A percentile compares a stretch with the other conserved stretches of the same genome.
phyloP scores from a whole-genome alignment of 2,329 filamentous ascomycete genomes.

The Talaromyces sp. region DNA sequence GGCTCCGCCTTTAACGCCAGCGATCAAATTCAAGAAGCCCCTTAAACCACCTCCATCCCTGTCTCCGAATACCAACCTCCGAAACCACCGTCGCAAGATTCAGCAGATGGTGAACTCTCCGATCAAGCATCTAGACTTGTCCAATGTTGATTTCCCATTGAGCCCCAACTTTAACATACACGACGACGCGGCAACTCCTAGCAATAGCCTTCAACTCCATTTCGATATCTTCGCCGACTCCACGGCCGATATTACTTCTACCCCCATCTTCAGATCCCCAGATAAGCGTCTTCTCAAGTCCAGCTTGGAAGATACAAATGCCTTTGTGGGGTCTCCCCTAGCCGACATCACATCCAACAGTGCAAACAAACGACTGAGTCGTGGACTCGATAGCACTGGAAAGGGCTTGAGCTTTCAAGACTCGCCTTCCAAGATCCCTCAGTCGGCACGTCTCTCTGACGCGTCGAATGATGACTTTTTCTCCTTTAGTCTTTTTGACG shows the following conservation, averaged over 20 bases:
- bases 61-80: constrained; percentile 88
- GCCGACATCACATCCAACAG: constrained; percentile 38
- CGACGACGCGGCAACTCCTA: constrained; percentile 39
- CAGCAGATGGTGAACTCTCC: constrained; percentile 77
- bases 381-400: constrained; percentile 30
- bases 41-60: constrained; percentile 66
- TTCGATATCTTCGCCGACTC: constrained; percentile 55
- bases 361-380: constrained; percentile 30
- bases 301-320: constrained; percentile 32
- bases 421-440: constrained; percentile 36
- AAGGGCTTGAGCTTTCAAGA: constrained; percentile 32
- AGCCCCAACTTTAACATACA: constrained; percentile 50
- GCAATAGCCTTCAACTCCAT: constrained; percentile 41
- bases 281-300: constrained; percentile 52
- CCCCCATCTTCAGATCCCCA: constrained; percentile 47
- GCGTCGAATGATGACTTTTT: constrained; percentile 42
- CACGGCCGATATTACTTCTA: constrained; percentile 33
- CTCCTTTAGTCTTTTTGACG: constrained; percentile 45
- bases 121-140: constrained; percentile 43
- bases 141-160: constrained; percentile 39
- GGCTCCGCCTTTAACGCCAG: constrained; percentile 75
- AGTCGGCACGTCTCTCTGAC: constrained; percentile 29
- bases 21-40: constrained; percentile 72
- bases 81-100: constrained; percentile 80
- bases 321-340: constrained; percentile 35